Evolutionary conservation across 2,329 filamentous ascomycete genomes (phyloP).

Genomic region (Neonectria sp.): DNA sequence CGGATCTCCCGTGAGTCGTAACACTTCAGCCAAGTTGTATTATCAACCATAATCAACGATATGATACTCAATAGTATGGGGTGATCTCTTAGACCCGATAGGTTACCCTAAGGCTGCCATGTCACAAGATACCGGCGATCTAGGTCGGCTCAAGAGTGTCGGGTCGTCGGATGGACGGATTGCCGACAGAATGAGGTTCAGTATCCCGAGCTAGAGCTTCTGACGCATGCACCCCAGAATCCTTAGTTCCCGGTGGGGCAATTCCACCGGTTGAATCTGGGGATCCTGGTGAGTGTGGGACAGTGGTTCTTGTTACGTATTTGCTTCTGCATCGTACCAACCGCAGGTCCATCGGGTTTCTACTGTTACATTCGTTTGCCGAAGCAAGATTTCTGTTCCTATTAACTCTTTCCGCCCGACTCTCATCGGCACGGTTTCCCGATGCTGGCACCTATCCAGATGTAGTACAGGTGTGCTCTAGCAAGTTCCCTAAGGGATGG

Average conservation of each 20-base stretch:
- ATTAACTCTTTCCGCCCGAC: too few relatives aligned
- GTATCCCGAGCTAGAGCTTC: not conserved
- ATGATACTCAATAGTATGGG: not conserved
- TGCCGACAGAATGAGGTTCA: constrained; percentile 2
- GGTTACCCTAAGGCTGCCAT: not conserved
- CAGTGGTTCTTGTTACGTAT: constrained; percentile 22
- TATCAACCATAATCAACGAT: not conserved
- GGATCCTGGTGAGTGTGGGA: constrained; percentile 8
- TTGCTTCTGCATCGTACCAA: not conserved
- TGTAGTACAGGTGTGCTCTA: too few relatives aligned
- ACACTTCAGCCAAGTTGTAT: too few relatives aligned
- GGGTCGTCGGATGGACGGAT: constrained; percentile 1
- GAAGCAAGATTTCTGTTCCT: not conserved
- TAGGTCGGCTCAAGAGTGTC: not conserved
- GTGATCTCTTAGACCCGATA: too few relatives aligned
- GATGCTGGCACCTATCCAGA: not conserved
- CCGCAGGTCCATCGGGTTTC: not conserved
- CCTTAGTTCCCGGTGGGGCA: not conserved
- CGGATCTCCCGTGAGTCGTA: not conserved
- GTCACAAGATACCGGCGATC: not conserved
- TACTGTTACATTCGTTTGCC: not conserved
- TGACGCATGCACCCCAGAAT: constrained; percentile 15
- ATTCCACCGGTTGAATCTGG: not conserved
- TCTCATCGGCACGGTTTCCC: not conserved
- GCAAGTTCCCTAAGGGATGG: too few relatives aligned